Evolutionary conservation across 495 filamentous ascomycete species (phyloP).

Genomic region (Penicillium crystallinum): DNA sequence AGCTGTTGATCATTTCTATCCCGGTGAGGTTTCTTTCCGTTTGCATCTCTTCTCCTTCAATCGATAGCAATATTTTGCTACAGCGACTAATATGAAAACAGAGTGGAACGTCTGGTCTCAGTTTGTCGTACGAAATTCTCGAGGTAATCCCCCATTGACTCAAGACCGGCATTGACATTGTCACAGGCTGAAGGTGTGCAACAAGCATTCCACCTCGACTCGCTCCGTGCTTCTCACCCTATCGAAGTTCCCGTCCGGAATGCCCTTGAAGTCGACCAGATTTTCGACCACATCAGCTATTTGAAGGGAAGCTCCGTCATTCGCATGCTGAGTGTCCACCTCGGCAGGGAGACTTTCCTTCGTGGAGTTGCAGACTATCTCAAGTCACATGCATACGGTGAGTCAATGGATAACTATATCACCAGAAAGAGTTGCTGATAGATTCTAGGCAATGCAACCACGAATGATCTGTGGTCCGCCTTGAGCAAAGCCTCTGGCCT

Average conservation of each 20-base stretch:
- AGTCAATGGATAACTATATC: conserved; percentile 2
- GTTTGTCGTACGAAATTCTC: conserved; percentile 69
- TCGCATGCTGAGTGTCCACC: conserved; percentile 84
- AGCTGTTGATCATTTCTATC: conserved; percentile 85
- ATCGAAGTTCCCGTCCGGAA: conserved; percentile 90
- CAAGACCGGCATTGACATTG: conserved; percentile 31
- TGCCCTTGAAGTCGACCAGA: conserved; percentile 90
- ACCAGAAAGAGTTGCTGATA: neutral
- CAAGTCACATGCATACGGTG: conserved; percentile 73
- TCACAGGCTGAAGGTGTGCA: conserved; percentile 78
- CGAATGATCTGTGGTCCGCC: conserved; percentile 87
- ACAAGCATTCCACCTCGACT: conserved; percentile 83
- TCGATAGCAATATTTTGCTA: neutral
- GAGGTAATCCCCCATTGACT: conserved; percentile 41
- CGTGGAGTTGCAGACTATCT: conserved; percentile 84
- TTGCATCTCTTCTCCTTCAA: neutral
- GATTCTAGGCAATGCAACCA: conserved; percentile 74
- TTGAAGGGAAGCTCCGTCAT: conserved; percentile 93
- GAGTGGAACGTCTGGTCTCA: conserved; percentile 95
- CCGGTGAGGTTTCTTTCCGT: conserved; percentile 40
- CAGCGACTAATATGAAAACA: conserved; percentile 18
- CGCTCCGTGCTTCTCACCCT: conserved; percentile 83
- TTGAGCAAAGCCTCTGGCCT: conserved; percentile 82
- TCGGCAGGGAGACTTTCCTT: conserved; percentile 81
- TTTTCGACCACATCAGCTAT: conserved; percentile 94